Base-by-base conservation (phyloP, 495 filamentous ascomycete species). In the Aspergillus panamensis region DNA sequence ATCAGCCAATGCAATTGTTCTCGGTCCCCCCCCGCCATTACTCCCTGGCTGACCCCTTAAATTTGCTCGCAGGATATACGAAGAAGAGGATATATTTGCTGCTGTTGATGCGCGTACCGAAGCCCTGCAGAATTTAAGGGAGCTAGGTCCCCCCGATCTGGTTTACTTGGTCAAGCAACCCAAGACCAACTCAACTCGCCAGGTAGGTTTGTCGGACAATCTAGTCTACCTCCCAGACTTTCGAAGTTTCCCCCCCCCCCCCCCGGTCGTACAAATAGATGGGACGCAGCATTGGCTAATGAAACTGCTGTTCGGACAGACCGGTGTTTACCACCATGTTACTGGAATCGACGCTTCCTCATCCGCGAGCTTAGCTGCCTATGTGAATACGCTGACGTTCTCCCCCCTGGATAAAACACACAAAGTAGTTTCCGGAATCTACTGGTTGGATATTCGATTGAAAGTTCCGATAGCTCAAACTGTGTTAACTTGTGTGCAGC, bases 321-420 rank as follows among this genome's bases (percentile, higher is more conserved):
- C 83, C 61, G 94, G 93, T 25, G 86, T 96, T 50, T 98, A 98
- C 71, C 94, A 98, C 73, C 93, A 97, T 87, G 94, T 97, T 66
- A 96, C 93, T 50, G 94, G 94, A 52, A 87, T 96, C 58, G 94
- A 98, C 71, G 94, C 95, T 35, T 98, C 94, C 42, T 97, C 93
- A 8, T 97, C 95, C 32, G 94, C 94, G 19, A 96, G 92, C 70
- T 77, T 98, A 53, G 94, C 94, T 43, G 94, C 94, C 64, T 98
- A 98, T 70, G 93, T 98, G 73, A 98, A 97, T 74, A 97, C 94
- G 32, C 81, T 98, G 21, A 96, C 90, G 8, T 95, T 96, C 75
- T 87, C 87, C 54, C 86, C 90, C 25, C 84, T 89, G 59, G 91
- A 90, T 64, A 90, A 94, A 63, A 87, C 87, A 45, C 82, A 89